Evolutionary conservation across 192 early-diverging fungal species (phyloP).

Genomic region (Coemansia furcata): DNA sequence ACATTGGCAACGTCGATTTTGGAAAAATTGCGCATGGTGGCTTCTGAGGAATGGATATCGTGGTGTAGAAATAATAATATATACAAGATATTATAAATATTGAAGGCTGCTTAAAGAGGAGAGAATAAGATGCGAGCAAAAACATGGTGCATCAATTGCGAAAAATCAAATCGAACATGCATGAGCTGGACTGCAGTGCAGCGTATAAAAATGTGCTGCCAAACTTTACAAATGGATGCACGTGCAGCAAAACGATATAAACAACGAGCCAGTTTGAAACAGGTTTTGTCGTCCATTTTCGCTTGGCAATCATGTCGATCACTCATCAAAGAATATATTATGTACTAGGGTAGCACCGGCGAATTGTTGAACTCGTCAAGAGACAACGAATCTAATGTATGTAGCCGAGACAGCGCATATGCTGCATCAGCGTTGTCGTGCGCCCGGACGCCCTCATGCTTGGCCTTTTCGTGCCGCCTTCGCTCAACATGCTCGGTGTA

Average conservation of each 20-base stretch:
- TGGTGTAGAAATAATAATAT: not conserved
- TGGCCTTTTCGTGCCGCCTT: not conserved
- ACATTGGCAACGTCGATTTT: not conserved
- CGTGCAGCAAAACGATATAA: not conserved
- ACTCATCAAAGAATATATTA: not conserved
- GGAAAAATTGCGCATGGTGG: not conserved
- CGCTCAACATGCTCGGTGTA: not conserved
- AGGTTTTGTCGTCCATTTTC: no score
- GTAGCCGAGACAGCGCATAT: not conserved
- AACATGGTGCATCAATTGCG: not conserved
- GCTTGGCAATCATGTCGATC: not conserved
- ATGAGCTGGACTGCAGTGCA: not conserved
- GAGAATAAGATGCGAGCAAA: not conserved
- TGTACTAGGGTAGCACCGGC: not conserved
- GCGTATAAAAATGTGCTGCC: not conserved
- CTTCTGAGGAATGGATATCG: not conserved
- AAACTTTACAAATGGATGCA: not conserved
- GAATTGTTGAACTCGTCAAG: not conserved
- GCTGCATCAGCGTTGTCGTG: not conserved
- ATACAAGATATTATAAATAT: not conserved
- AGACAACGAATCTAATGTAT: not conserved
- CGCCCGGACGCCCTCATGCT: not conserved
- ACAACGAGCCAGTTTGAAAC: not conserved
- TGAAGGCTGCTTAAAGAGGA: not conserved
- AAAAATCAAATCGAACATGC: not conserved